Base-by-base conservation (phyloP, 1,284 basidiomycete genomes). In the Cryptococcus wingfieldii region DNA sequence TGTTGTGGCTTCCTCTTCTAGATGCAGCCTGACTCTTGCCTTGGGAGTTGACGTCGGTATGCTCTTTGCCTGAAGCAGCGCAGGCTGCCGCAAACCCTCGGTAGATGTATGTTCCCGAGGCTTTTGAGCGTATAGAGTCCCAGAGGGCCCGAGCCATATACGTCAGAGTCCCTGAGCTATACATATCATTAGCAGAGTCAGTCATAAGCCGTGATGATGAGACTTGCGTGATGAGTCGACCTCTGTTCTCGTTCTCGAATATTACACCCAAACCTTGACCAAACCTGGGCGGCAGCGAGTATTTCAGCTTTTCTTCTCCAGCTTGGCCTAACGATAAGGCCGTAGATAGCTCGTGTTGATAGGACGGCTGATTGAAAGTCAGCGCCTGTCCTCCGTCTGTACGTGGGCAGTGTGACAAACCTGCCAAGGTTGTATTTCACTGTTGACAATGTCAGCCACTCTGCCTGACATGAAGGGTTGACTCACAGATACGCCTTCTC, bases 221-320 rank as follows among this genome's bases (percentile, higher is more conserved):
- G 31, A 63, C 78, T 67, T 58, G 79, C 77, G 72, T 69, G 7
- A 77, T 64, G 13, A 82, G 64, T 16, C 79, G 75, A 23, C 79
- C 80, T 14, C 74, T 72, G 14, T 71, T 68, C 3, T 71, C 78
- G 54, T 81, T 78, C 52, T 81, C 79, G 56, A 80, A 82, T 13
- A 83, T 76, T 55, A 80, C 71, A n/a, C 71, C 78, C 28, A 76
- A 61, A 16, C 74, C 76, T 18, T 63, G 58, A 5, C 77, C 77
- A 31, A 72, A 75, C 34, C 57, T 62, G n/a, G 66, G 47, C 0
- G 71, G 71, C 12, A 82, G 69, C 2, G 60, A 69, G 54, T 79
- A 77, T 51, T 79, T 79, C 38, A 83, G 75, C 66, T 83, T 83
- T 54, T 80, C 81, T 59, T 81, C 80, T 3, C 78, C 81, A 13